Conservation (phyloP, 2,329 filamentous ascomycete genomes). For the Fusarium sarcochroum region DNA sequence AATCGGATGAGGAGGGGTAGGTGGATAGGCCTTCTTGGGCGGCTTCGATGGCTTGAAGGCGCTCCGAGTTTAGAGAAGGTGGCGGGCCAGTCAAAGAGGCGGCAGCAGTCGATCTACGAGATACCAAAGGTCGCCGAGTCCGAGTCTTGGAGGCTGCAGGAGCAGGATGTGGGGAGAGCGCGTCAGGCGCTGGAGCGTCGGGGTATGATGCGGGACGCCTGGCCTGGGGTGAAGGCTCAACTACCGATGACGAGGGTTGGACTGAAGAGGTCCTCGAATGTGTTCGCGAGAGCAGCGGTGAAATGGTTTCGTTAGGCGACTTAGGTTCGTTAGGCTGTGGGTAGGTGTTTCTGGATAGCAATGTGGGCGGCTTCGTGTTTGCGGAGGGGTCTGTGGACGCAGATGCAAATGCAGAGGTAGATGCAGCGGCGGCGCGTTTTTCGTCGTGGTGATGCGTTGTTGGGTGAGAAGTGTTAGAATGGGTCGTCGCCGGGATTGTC, state of each 20-base stretch:
- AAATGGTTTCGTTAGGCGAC: slow-evolving; percentile 24
- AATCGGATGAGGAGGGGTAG: slow-evolving; percentile 40
- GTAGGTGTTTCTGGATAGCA: slow-evolving; percentile 22
- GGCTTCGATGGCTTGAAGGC: slow-evolving; percentile 51
- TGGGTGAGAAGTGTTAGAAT: slow-evolving; percentile 45
- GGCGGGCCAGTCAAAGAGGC: slow-evolving; percentile 52
- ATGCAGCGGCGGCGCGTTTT: slow-evolving; percentile 45
- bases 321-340: slow-evolving; percentile 26
- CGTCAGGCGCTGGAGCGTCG: slow-evolving; percentile 46
- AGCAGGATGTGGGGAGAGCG: slow-evolving; percentile 46
- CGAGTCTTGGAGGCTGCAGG: slow-evolving; percentile 51
- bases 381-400: slow-evolving; percentile 30
- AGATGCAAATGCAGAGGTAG: slow-evolving; percentile 29
- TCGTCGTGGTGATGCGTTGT: slow-evolving; percentile 48
- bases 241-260: slow-evolving; percentile 50
- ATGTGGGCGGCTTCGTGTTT: slow-evolving; percentile 23
- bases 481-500: slow-evolving; percentile 35
- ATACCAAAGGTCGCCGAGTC: slow-evolving; percentile 57
- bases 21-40: slow-evolving; percentile 40
- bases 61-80: slow-evolving; percentile 52
- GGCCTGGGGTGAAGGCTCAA: slow-evolving; percentile 42
- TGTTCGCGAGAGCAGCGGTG: slow-evolving; percentile 44
- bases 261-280: slow-evolving; percentile 55
- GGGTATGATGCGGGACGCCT: slow-evolving; percentile 47
- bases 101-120: slow-evolving; percentile 55